Base-by-base conservation (phyloP, 1,284 basidiomycete genomes). In the Pyrrhoderma lamaoense region DNA sequence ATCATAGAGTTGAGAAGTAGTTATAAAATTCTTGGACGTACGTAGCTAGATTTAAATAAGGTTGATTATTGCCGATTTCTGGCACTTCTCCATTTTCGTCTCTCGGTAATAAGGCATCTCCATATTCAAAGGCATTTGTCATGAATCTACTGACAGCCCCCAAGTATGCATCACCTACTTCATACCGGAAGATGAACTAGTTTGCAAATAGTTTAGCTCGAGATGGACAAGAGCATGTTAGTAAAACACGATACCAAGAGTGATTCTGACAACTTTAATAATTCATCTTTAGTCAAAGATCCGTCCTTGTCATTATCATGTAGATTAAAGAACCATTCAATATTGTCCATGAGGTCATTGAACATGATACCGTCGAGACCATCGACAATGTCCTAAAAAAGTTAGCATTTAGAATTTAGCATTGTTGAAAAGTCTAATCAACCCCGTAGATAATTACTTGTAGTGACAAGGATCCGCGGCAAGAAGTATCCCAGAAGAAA, bases 251-350 rank as follows among this genome's bases (percentile, higher is more conserved):
- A 11, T 11, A 93, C 92, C 67, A 99, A 71, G 48, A 99, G 77
- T 14, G 92, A 91, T 67, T 98, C 94, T 2, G 94, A 97, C 37
- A 99, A 70, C 1, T 93, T 96, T 58, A 99, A 70, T 25, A 98
- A 90, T 66, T 99, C 95, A 62, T 98, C 94, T 67, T 95, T 97
- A 2, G 93, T 95, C 56, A 99, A 70, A 63, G 76, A 93, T 0
- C 93, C 93, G 62, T 98, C 93, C 58, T 91, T 93, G 66, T 98
- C 88, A 68, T 94, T 94, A 70, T 97, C 93, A 60, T 97, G 93
- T 47, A 99, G 67, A 58, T 89, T 88, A 70, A 99, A 98, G 71
- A 99, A 95, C 93, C 95, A 98, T 65, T 96, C 90, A 60, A 98
- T 97, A 61, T 91, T 95, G 56, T 93, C 90, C 92, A 98, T 96